A percentile compares a stretch with the other conserved stretches of the same genome.
phyloP scores from a whole-genome alignment of 2,329 filamentous ascomycete species.

The Alternaria consortialis region DNA sequence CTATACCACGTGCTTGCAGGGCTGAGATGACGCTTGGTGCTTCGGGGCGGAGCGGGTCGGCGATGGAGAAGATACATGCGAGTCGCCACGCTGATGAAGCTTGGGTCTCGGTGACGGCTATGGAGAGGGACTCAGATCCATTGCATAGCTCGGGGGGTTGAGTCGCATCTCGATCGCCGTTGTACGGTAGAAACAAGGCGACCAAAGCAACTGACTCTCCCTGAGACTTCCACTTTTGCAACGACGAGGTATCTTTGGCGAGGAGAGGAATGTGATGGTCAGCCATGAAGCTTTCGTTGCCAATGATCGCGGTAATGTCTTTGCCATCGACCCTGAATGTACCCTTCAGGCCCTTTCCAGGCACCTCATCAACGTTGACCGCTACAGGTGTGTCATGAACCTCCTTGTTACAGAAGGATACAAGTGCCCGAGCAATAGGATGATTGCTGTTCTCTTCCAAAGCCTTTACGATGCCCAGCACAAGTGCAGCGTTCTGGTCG shows the following conservation, averaged over 20 bases:
- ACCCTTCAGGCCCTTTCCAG: constrained; percentile 75
- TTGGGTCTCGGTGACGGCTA: constrained; percentile 1
- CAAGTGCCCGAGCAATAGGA: constrained; percentile 75
- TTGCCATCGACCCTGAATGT: constrained; percentile 53
- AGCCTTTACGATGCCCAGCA: constrained; percentile 65
- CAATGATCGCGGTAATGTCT: constrained; percentile 64
- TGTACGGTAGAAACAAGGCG: constrained; percentile 31
- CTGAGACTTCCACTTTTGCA: constrained; percentile 53
- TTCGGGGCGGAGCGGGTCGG: constrained; percentile 82
- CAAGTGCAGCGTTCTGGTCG: constrained; percentile 44
- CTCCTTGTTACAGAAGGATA: constrained; percentile 65
- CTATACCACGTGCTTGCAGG: constrained; percentile 71
- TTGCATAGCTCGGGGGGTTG: not conserved
- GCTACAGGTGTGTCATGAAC: constrained; percentile 25
- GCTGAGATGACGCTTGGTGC: constrained; percentile 70
- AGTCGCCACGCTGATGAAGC: constrained; percentile 55
- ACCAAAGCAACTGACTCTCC: constrained; percentile 55
- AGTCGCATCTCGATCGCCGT: not conserved
- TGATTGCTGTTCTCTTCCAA: constrained; percentile 78
- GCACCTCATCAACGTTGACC: constrained; percentile 67
- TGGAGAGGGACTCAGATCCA: constrained; percentile 1
- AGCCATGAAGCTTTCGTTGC: constrained; percentile 75
- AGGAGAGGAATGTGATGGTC: constrained; percentile 48
- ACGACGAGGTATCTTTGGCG: constrained; percentile 20
- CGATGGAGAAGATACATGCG: constrained; percentile 74